Base-by-base conservation (phyloP, 495 filamentous ascomycete species). In the Podospora pseudoanserina region DNA sequence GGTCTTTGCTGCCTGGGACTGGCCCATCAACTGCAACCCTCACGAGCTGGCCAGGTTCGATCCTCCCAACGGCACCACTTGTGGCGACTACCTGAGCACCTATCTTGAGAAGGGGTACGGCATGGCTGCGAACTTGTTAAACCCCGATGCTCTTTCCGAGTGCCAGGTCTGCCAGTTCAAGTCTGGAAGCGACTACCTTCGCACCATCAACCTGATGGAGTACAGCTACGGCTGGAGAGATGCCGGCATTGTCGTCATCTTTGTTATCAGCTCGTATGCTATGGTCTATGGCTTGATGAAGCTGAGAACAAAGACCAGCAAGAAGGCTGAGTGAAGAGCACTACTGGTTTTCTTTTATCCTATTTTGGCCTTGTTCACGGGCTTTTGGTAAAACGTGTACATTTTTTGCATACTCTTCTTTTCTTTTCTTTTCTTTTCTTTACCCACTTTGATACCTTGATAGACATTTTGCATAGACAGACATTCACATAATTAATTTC, bases 131-230 rank as follows among this genome's bases (percentile, higher is more conserved):
- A 80, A 77, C 34, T 65, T 84, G n/a, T 64, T 78, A 18, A 82
- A 84, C 59, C 79, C 81, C 0, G 72, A 77, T 28, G 79, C 75
- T 1, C 75, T 72, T 6, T 78, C 77, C 3, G 71, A 82, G 18
- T 92, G 90, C 70, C 73, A 80, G n/a, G 89, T 85, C 65, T 92
- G 90, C 69, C 84, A 86, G 67, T 90, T 85, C 71, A 77, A 76
- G 3, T 80, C 55, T 57, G 89, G 88, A 0, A 81, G 86, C 69
- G 79, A 86, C 57, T 92, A 86, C 68, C 78, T 88, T 60, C 60
- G 56, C 53, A 65, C 65, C 30, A 39, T 79, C 1, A 76, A 78
- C 23, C 60, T 75, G 9, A 67, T 70, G 28, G 67, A 74, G 73
- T 86, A 82, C 74, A 61, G 73, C 65, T 73, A 89, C 66, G 87